These are phyloP conservation scores for Xylaria sp. DNA, from an alignment of 2,329 filamentous ascomycete genomes.

Conservation along the genomic window DNA sequence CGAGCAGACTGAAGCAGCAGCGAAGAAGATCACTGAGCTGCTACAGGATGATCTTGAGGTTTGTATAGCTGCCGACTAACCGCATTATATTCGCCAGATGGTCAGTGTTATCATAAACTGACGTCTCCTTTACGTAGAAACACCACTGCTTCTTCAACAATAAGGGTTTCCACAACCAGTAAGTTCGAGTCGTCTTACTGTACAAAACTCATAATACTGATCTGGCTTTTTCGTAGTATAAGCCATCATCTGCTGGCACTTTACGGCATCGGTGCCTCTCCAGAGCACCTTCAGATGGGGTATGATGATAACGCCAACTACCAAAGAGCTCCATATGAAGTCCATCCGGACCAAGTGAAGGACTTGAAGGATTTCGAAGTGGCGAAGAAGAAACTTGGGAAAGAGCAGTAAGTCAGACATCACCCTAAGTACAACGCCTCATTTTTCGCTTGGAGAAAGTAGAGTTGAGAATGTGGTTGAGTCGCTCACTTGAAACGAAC, in stretches of 20 bases:
- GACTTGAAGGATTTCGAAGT: slow-evolving; percentile 62
- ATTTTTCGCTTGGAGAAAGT: background rate
- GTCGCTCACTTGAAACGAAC: slow-evolving; percentile 6
- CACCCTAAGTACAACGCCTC: background rate
- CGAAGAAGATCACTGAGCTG: slow-evolving; percentile 67
- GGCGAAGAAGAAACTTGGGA: slow-evolving; percentile 66
- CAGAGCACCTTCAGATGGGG: slow-evolving; percentile 63
- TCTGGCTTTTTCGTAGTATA: slow-evolving; percentile 50
- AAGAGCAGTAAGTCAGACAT: slow-evolving; percentile 46
- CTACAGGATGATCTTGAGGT: slow-evolving; percentile 77
- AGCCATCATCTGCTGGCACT: slow-evolving; percentile 77
- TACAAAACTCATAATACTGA: slow-evolving; percentile 10
- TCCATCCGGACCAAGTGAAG: slow-evolving; percentile 55
- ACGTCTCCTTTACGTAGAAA: slow-evolving; percentile 38
- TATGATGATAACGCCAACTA: slow-evolving; percentile 71
- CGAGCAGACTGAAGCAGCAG: slow-evolving; percentile 61
- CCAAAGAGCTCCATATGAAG: slow-evolving; percentile 60
- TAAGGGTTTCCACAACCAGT: slow-evolving; percentile 82
- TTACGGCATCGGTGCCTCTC: slow-evolving; percentile 73
- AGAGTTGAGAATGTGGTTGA: background rate
- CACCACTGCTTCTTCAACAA: slow-evolving; percentile 85
- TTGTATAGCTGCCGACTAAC: slow-evolving; percentile 9
- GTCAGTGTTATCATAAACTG: background rate
- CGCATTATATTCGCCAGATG: background rate
- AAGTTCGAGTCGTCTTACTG: slow-evolving; percentile 31